Conservation (phyloP, 768 basidiomycete genomes). For the Leccinum incarnatum region DNA sequence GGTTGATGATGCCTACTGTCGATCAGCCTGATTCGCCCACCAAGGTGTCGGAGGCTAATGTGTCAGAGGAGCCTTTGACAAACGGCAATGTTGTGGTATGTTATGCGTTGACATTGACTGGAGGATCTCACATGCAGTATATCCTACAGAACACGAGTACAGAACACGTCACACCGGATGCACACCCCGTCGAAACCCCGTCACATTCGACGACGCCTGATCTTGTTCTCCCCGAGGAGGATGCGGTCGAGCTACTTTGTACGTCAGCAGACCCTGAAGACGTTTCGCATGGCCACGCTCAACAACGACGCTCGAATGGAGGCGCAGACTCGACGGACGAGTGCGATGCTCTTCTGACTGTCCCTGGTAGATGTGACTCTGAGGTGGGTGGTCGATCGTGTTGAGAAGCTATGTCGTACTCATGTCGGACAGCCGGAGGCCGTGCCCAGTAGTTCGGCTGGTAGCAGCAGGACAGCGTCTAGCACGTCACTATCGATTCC, state of each 20-base stretch:
- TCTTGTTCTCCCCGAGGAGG: constrained; percentile 18
- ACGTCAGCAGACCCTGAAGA: background rate
- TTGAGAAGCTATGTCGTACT: background rate
- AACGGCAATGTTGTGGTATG: constrained; percentile 1
- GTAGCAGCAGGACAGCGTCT: constrained; percentile 18
- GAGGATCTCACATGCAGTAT: background rate
- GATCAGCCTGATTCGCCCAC: background rate
- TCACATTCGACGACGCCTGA: constrained; percentile 4
- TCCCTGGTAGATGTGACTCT: background rate
- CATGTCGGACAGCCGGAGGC: constrained; percentile 8
- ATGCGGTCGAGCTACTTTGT: background rate
- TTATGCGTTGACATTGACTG: background rate
- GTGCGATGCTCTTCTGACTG: constrained; percentile 12
- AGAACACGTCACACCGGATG: background rate
- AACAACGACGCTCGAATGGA: constrained; percentile 4
- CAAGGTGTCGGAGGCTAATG: background rate
- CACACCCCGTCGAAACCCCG: background rate
- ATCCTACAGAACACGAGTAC: constrained; percentile 3
- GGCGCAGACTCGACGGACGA: constrained; percentile 15
- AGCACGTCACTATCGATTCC: constrained; percentile 9
- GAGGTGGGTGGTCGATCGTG: constrained; percentile 5
- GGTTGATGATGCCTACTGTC: background rate
- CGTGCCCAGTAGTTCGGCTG: background rate
- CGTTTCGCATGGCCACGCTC: background rate
- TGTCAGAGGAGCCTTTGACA: background rate